Conservation (phyloP, 108 stramenopile species). For the Nitzschia sp. region DNA sequence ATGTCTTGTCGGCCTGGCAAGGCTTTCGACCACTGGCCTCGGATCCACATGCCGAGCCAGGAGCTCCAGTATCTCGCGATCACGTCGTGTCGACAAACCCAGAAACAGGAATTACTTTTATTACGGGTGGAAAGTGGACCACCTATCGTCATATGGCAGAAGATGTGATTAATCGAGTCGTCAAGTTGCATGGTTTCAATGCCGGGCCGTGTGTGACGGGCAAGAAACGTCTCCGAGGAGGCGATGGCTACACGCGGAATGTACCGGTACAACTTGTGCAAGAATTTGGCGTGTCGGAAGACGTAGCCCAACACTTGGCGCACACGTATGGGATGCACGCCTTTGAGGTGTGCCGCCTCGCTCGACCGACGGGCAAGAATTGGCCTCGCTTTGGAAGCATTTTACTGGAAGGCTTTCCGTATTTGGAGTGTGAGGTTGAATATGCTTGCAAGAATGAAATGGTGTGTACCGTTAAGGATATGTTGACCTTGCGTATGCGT, state of each 20-base stretch:
- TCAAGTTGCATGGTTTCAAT: slow-evolving; percentile 13
- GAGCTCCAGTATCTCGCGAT: slow-evolving; percentile 66
- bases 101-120: slow-evolving; percentile 81
- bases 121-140: slow-evolving; percentile 99
- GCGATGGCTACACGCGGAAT: slow-evolving; percentile 12
- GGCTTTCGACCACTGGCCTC: slow-evolving; percentile 87
- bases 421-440: slow-evolving; percentile 7
- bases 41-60: slow-evolving; percentile 88
- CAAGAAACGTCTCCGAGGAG: slow-evolving; percentile 12
- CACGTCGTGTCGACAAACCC: slow-evolving; percentile 86
- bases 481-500: slow-evolving; percentile 90
- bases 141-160: slow-evolving; percentile 98
- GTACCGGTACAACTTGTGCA: slow-evolving; percentile 71
- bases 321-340: no score
- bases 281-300: slow-evolving; percentile 79
- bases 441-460: slow-evolving; percentile 18
- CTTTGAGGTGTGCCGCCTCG: no score
- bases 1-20: slow-evolving; percentile 84
- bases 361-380: slow-evolving; percentile 29
- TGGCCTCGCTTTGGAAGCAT: slow-evolving; percentile 12
- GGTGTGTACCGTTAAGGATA: slow-evolving; percentile 85
- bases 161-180: slow-evolving; percentile 78
- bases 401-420: slow-evolving; percentile 10
- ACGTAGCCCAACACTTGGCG: no score
- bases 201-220: slow-evolving; percentile 2